Conservation (phyloP, 2,329 filamentous ascomycete genomes). For the Ceratocystis ficicola region DNA sequence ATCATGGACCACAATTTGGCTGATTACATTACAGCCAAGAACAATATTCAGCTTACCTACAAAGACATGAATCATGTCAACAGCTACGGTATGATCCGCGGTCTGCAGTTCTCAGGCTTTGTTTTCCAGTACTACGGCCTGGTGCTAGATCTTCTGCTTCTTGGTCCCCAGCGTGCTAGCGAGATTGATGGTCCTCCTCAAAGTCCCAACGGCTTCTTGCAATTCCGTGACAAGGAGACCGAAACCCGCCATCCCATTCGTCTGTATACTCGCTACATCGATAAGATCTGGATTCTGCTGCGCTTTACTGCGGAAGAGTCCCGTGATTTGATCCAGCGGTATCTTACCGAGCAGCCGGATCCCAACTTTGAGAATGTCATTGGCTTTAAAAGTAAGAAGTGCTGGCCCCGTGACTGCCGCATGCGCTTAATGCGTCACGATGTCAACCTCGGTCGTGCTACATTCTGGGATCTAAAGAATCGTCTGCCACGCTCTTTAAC, state of each 20-base stretch:
- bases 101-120: constrained; percentile 93
- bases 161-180: constrained; percentile 90
- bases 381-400: constrained; percentile 98
- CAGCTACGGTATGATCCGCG: constrained; percentile 95
- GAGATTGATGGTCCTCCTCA: constrained; percentile 93
- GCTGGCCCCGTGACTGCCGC: constrained; percentile 92
- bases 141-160: constrained; percentile 80
- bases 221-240: constrained; percentile 86
- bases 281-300: constrained; percentile 97
- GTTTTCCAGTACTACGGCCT: constrained; percentile 98
- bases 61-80: constrained; percentile 99
- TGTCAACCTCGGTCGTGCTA: constrained; percentile 90
- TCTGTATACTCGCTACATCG: constrained; percentile 94
- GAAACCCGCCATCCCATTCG: constrained; percentile 91
- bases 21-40: constrained; percentile 98
- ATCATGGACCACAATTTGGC: constrained; percentile 99
- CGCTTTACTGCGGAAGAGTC: constrained; percentile 90
- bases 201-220: constrained; percentile 91
- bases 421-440: constrained; percentile 99
- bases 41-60: constrained; percentile 97
- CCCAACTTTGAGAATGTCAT: constrained; percentile 99
- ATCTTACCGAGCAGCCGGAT: constrained; percentile 94
- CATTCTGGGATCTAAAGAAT: constrained; percentile 99
- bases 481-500: constrained; percentile 86
- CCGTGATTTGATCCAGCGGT: constrained; percentile 88